These are phyloP conservation scores for Candolleomyces aberdarensis DNA, from an alignment of 768 basidiomycete species.

Conservation along the genomic window DNA sequence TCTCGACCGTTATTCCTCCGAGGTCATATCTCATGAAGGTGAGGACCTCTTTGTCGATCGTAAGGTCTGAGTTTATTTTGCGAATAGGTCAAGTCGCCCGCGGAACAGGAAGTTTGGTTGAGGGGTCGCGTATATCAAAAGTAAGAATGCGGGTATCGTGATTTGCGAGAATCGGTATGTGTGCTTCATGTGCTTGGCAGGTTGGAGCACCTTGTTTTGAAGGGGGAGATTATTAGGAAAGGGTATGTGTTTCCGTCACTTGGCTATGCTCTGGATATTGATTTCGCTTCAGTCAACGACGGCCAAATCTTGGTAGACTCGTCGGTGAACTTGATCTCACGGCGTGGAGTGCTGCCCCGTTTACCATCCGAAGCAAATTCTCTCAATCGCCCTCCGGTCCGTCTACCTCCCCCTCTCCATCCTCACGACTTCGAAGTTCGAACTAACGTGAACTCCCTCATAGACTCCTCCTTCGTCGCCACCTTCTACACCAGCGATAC, in stretches of 20 bases:
- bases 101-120: conserved; percentile 79
- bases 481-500: conserved; percentile 80
- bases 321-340: background rate
- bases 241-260: conserved; percentile 46
- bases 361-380: conserved; percentile 45
- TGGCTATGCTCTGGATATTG: conserved; percentile 10
- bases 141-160: conserved; percentile 69
- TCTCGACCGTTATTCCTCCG: conserved; percentile 80
- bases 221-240: conserved; percentile 83
- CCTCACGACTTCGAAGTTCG: no score
- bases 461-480: conserved; percentile 72
- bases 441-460: no score
- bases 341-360: background rate
- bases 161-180: conserved; percentile 71
- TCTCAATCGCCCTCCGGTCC: conserved; percentile 58
- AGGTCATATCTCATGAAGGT: conserved; percentile 87
- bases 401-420: no score
- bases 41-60: background rate
- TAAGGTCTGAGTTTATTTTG: conserved; percentile 2
- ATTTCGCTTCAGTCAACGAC: conserved; percentile 58
- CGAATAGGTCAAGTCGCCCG: conserved; percentile 79
- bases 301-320: conserved; percentile 68
- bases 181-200: conserved; percentile 25
- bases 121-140: conserved; percentile 79
- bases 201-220: conserved; percentile 86